A percentile compares a stretch with the other conserved stretches of the same genome.
phyloP scores from a whole-genome alignment of 805 yeast genomes.

The Yarrowia divulgata region DNA sequence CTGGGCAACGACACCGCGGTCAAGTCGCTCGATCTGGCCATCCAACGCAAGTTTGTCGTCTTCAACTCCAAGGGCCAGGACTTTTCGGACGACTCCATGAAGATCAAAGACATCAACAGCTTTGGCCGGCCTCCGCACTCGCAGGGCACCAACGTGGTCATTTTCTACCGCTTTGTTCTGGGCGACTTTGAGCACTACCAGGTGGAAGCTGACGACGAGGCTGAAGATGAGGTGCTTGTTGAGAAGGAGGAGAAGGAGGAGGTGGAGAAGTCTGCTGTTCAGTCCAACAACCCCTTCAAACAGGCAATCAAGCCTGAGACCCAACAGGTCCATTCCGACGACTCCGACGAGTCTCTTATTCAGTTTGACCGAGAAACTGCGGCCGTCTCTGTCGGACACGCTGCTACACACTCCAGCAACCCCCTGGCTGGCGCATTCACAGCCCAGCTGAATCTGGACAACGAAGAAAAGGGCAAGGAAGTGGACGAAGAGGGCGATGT shows the following conservation, averaged over 20 bases:
- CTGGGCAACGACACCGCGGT: constrained; percentile 20
- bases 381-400: not conserved
- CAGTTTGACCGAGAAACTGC: constrained; percentile 4
- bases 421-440: constrained; percentile 28
- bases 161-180: constrained; percentile 13
- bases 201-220: not conserved
- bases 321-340: not conserved
- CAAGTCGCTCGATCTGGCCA: constrained; percentile 18
- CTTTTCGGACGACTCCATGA: constrained; percentile 17
- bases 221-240: not conserved
- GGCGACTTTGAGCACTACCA: constrained; percentile 18
- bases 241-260: not conserved
- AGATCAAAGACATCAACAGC: constrained; percentile 22
- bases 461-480: constrained; percentile 27
- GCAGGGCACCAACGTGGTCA: constrained; percentile 20
- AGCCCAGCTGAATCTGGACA: constrained; percentile 20
- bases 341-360: not conserved
- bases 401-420: not conserved
- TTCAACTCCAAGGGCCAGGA: constrained; percentile 36
- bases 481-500: not conserved
- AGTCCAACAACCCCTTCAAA: constrained; percentile 13
- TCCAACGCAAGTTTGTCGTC: constrained; percentile 31
- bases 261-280: not conserved
- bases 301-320: not conserved
- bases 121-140: constrained; percentile 31